A percentile compares a stretch with the other conserved stretches of the same genome.
Evolutionary conservation across 306 rosid genomes (phyloP).

Genomic region (Casuarina equisetifolia): DNA sequence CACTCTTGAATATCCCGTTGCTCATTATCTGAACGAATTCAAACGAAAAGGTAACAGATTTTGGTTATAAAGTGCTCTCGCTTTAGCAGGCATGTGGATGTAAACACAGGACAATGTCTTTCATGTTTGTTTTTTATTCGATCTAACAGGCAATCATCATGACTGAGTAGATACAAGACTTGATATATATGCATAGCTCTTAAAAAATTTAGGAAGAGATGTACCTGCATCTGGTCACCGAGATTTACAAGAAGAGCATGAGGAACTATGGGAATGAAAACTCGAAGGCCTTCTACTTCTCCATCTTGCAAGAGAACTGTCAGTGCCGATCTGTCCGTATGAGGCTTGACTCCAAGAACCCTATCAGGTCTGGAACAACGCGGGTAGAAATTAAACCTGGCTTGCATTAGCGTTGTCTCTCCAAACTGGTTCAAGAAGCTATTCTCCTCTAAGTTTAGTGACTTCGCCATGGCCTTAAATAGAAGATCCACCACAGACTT

Average conservation of each 20-base stretch:
- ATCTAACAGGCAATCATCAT: too few relatives aligned
- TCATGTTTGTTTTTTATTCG: too few relatives aligned
- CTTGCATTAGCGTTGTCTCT: conserved; percentile 21
- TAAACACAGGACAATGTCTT: too few relatives aligned
- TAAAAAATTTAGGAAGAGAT: background rate
- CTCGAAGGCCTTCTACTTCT: conserved; percentile 65
- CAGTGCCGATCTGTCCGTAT: conserved; percentile 59
- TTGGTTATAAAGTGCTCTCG: background rate
- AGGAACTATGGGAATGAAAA: conserved; percentile 50
- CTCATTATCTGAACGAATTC: conserved; percentile 45
- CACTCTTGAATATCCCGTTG: conserved; percentile 56
- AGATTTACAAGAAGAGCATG: conserved; percentile 62
- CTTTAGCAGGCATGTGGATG: too few relatives aligned
- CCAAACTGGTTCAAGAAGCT: conserved; percentile 54
- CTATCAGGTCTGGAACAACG: conserved; percentile 54
- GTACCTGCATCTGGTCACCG: conserved; percentile 71
- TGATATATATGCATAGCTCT: too few relatives aligned
- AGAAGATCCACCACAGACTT: conserved; percentile 45
- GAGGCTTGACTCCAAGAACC: conserved; percentile 72
- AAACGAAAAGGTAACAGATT: background rate
- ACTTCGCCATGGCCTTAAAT: conserved; percentile 43
- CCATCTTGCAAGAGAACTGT: conserved; percentile 60
- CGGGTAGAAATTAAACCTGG: conserved; percentile 60
- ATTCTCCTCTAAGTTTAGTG: conserved; percentile 51
- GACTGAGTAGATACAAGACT: too few relatives aligned